These are phyloP conservation scores for Tolypocladium cylindrosporum DNA, from an alignment of 2,329 filamentous ascomycete species.

Conservation along the genomic window DNA sequence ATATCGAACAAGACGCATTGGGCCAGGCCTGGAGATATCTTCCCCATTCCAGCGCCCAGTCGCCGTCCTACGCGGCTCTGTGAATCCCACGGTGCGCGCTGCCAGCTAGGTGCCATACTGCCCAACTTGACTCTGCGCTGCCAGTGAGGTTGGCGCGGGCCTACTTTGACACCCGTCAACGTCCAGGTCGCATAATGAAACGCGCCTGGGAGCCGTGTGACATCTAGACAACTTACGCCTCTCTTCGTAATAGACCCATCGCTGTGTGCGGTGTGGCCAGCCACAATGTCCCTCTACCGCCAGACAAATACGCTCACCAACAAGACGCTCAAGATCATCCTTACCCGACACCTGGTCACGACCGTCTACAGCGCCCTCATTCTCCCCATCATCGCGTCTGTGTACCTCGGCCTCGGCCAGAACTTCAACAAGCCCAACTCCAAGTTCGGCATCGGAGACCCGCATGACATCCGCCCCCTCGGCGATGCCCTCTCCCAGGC, in stretches of 20 bases:
- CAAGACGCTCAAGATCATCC: conserved; percentile 49
- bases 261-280: neutral
- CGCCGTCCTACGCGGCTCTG: neutral
- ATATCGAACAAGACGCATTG: neutral
- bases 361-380: conserved; percentile 45
- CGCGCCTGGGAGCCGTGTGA: neutral
- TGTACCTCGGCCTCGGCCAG: conserved; percentile 56
- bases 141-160: neutral
- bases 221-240: no score
- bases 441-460: conserved; percentile 57
- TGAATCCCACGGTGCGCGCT: neutral
- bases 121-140: neutral
- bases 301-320: conserved; percentile 45
- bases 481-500: conserved; percentile 49
- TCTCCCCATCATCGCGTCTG: conserved; percentile 43
- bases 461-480: conserved; percentile 52
- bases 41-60: neutral
- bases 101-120: neutral
- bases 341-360: conserved; percentile 38
- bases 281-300: conserved; percentile 35
- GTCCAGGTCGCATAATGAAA: neutral
- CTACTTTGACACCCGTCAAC: neutral
- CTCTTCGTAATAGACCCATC: neutral
- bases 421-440: conserved; percentile 70
- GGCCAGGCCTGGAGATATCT: neutral